Evolutionary conservation across 805 yeast genomes (phyloP).

Genomic region (Scheffersomyces ergatensis): DNA sequence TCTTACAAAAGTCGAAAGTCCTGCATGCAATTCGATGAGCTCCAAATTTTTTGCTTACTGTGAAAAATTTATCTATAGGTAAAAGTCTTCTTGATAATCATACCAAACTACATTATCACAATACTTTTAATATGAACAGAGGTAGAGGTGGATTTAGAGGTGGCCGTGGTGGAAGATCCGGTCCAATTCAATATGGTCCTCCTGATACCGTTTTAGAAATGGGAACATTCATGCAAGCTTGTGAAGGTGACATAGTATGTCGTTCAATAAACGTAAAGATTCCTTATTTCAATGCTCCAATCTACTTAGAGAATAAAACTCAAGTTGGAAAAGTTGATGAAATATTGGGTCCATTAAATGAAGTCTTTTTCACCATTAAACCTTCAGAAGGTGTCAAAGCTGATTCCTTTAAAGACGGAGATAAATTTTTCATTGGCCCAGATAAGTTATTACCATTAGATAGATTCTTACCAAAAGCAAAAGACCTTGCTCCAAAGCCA

Average conservation of each 20-base stretch:
- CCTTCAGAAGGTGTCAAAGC: constrained; percentile 97
- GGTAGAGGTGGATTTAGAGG: constrained; percentile 71
- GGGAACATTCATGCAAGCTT: constrained; percentile 89
- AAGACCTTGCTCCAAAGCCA: constrained; percentile 79
- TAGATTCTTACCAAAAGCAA: constrained; percentile 96
- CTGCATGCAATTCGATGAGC: not conserved
- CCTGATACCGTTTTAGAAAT: constrained; percentile 93
- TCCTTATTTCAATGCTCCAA: constrained; percentile 99
- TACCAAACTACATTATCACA: not conserved
- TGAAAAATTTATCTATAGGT: constrained; percentile 7
- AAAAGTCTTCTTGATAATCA: too few relatives aligned
- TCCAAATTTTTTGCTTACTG: constrained; percentile 6
- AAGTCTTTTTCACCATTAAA: constrained; percentile 95
- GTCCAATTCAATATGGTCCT: constrained; percentile 82
- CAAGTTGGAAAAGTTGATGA: constrained; percentile 98
- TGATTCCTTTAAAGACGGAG: constrained; percentile 88
- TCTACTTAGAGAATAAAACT: constrained; percentile 92
- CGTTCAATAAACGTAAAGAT: constrained; percentile 90
- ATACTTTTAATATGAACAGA: constrained; percentile 52
- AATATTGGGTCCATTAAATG: constrained; percentile 95
- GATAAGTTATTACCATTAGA: constrained; percentile 95
- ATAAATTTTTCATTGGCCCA: constrained; percentile 91
- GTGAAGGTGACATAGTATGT: constrained; percentile 97
- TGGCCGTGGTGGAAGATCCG: constrained; percentile 67
- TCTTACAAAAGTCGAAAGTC: not conserved